Conservation (phyloP, 768 basidiomycete genomes). For the Hericium erinaceus region DNA sequence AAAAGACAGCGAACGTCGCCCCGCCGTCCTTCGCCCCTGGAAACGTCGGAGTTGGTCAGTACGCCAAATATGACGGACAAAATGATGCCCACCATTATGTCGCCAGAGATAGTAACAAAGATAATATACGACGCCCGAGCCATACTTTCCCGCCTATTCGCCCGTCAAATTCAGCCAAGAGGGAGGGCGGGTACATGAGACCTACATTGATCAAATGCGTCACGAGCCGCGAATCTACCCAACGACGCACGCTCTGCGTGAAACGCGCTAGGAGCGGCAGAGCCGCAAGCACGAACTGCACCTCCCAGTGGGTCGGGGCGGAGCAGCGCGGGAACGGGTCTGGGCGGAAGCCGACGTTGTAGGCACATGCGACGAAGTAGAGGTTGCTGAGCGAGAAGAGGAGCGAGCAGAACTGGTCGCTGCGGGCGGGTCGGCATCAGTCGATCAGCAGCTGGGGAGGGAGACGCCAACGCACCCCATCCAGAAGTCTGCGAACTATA, state of each 20-base stretch:
- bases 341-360: slow-evolving; percentile 42
- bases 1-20: slow-evolving; percentile 57
- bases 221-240: slow-evolving; percentile 57
- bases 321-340: slow-evolving; percentile 41
- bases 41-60: background rate
- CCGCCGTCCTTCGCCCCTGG: background rate
- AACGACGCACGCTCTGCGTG: slow-evolving; percentile 84
- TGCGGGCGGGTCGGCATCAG: slow-evolving; percentile 19
- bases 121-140: slow-evolving; percentile 51
- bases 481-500: slow-evolving; percentile 82
- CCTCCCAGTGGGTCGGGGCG: slow-evolving; percentile 44
- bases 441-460: background rate
- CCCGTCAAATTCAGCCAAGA: background rate
- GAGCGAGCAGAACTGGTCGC: slow-evolving; percentile 79
- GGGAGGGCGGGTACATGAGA: background rate
- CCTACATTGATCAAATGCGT: slow-evolving; percentile 86
- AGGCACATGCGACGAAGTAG: slow-evolving; percentile 68
- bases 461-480: slow-evolving; percentile 48
- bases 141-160: slow-evolving; percentile 77
- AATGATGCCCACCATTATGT: slow-evolving; percentile 36
- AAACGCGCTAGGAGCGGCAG: slow-evolving; percentile 73
- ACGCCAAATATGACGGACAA: background rate
- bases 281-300: slow-evolving; percentile 46
- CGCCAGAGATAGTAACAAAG: slow-evolving; percentile 76
- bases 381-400: slow-evolving; percentile 66